Evolutionary conservation across 2,329 filamentous ascomycete species (phyloP).

Genomic region (Microthyrium microscopicum): DNA sequence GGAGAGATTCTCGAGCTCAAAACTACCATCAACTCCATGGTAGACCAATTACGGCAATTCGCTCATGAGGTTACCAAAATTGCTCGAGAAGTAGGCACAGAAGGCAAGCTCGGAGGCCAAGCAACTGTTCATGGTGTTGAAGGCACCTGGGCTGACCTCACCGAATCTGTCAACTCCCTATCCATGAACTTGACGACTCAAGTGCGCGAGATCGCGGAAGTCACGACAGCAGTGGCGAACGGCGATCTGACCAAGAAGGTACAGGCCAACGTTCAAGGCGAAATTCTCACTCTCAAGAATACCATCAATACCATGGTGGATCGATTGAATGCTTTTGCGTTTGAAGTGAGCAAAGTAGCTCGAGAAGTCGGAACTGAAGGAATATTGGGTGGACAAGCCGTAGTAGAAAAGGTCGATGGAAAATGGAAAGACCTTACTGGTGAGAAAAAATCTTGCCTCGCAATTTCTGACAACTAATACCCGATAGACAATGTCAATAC

Average conservation of each 20-base stretch:
- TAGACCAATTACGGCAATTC: slow-evolving; percentile 35
- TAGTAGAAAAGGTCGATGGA: slow-evolving; percentile 48
- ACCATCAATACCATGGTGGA: slow-evolving; percentile 62
- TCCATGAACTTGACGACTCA: slow-evolving; percentile 35
- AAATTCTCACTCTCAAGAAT: slow-evolving; percentile 54
- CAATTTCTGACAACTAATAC: background rate
- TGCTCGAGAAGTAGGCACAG: slow-evolving; percentile 34
- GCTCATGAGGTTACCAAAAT: slow-evolving; percentile 37
- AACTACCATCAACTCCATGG: slow-evolving; percentile 36
- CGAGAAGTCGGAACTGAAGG: slow-evolving; percentile 49
- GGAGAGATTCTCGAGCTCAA: slow-evolving; percentile 35
- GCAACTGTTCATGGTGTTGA: slow-evolving; percentile 36
- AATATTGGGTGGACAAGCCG: slow-evolving; percentile 45
- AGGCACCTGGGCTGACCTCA: slow-evolving; percentile 36
- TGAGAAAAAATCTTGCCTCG: background rate
- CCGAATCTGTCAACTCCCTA: slow-evolving; percentile 38
- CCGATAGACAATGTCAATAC: slow-evolving; percentile 44
- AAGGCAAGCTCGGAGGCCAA: slow-evolving; percentile 33
- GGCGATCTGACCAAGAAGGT: slow-evolving; percentile 36
- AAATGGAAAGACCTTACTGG: slow-evolving; percentile 48
- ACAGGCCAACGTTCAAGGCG: slow-evolving; percentile 33
- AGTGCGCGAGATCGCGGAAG: slow-evolving; percentile 36
- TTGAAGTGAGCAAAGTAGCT: slow-evolving; percentile 49
- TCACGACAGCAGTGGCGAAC: slow-evolving; percentile 34
- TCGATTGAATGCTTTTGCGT: slow-evolving; percentile 44